Evolutionary conservation across 495 filamentous ascomycete species (phyloP).

Genomic region (Podospora sp.): DNA sequence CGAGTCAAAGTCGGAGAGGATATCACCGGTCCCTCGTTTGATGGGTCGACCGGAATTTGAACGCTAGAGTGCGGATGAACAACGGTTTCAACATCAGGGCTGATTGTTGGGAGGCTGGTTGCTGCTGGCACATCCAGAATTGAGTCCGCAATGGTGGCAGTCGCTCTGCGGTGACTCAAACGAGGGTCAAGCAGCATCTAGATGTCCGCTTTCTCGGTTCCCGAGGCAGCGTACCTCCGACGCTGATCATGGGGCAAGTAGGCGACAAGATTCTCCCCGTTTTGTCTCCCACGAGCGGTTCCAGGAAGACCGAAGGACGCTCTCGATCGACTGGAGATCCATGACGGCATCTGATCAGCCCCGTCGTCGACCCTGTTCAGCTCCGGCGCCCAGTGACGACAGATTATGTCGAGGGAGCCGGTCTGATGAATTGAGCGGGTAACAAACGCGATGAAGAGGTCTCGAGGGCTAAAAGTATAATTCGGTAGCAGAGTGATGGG

Average conservation of each 20-base stretch:
- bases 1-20: too few species aligned
- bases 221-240: neutral
- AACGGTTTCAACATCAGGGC: too few species aligned
- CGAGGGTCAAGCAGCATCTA: neutral
- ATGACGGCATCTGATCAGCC: slow-evolving; percentile 4
- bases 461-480: slow-evolving; percentile 25
- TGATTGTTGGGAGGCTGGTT: too few species aligned
- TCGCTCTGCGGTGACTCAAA: too few species aligned
- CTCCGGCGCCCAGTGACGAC: slow-evolving; percentile 30
- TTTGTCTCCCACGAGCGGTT: neutral
- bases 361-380: slow-evolving; percentile 2
- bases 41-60: too few species aligned
- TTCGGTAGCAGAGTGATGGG: slow-evolving; percentile 17
- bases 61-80: too few species aligned
- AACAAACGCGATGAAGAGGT: slow-evolving; percentile 32
- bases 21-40: too few species aligned
- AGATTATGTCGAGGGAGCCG: slow-evolving; percentile 29
- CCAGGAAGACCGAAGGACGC: slow-evolving; percentile 1
- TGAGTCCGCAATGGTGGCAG: too few species aligned
- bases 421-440: slow-evolving; percentile 25
- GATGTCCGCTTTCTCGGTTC: neutral
- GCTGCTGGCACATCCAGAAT: too few species aligned
- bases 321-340: neutral
- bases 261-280: slow-evolving; percentile 8
- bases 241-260: slow-evolving; percentile 3